phyloP scores from a whole-genome alignment of 768 basidiomycete genomes.

The Candolleomyces eurysporus region DNA sequence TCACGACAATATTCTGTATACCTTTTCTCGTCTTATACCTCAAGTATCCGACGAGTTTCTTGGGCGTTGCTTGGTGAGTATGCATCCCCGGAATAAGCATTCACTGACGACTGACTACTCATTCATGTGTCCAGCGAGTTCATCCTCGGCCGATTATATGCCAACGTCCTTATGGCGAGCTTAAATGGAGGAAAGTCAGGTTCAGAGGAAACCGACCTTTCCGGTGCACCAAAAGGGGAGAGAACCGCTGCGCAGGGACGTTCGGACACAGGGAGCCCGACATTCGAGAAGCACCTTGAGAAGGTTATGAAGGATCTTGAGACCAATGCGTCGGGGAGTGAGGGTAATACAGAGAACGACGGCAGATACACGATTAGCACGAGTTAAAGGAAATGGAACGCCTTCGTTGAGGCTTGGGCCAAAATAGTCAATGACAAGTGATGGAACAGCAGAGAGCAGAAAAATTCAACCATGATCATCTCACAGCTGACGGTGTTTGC shows the following conservation, averaged over 20 bases:
- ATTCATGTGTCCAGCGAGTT: neutral
- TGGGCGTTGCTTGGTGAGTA: neutral
- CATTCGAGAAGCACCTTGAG: neutral
- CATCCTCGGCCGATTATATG: neutral
- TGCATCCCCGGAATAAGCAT: too few species aligned
- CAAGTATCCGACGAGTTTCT: neutral
- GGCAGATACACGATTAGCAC: too few species aligned
- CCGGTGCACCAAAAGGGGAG: neutral
- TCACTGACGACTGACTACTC: too few species aligned
- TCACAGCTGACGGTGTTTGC: too few species aligned
- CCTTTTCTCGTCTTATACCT: neutral
- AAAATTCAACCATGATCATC: too few species aligned
- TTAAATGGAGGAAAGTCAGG: neutral
- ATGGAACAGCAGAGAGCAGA: too few species aligned
- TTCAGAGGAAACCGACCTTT: neutral
- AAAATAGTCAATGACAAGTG: too few species aligned
- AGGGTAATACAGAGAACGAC: too few species aligned
- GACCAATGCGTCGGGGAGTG: neutral
- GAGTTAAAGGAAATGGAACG: too few species aligned
- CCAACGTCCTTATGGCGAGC: neutral
- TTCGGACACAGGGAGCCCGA: neutral
- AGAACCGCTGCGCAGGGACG: neutral
- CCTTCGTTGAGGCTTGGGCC: too few species aligned
- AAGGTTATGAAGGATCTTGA: neutral
- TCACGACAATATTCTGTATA: neutral